Conservation (phyloP, 116 monocot species). For the Posidonia oceanica region DNA sequence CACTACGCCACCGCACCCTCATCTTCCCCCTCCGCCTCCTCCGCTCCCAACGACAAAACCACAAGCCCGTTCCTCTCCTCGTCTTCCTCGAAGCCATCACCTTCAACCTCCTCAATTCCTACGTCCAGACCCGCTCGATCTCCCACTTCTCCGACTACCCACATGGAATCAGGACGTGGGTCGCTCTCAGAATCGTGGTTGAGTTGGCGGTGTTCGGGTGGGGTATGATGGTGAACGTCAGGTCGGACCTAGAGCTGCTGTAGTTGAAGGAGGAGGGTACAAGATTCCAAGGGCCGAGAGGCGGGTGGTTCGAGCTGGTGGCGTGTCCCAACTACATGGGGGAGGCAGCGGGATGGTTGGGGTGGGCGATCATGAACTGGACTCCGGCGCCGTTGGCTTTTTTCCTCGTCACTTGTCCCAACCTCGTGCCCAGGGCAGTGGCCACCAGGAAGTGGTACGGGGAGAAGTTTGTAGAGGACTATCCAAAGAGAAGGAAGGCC, state of each 20-base stretch:
- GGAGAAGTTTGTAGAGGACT: conserved; percentile 62
- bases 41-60: neutral
- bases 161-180: neutral
- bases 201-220: conserved; percentile 43
- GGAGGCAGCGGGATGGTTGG: conserved; percentile 77
- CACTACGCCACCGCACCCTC: conserved; percentile 60
- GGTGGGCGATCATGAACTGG: conserved; percentile 60
- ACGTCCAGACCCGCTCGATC: conserved; percentile 45
- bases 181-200: conserved; percentile 15
- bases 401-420: conserved; percentile 63
- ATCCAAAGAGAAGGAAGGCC: conserved; percentile 70
- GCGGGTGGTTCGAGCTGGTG: conserved; percentile 83
- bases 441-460: conserved; percentile 56
- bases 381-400: conserved; percentile 67
- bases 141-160: conserved; percentile 34
- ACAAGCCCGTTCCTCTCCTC: conserved; percentile 24
- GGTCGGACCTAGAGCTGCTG: conserved; percentile 47
- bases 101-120: conserved; percentile 70
- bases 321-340: conserved; percentile 84
- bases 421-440: conserved; percentile 61
- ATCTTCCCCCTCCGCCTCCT: conserved; percentile 50
- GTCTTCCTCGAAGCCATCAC: conserved; percentile 33
- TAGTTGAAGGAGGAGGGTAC: conserved; percentile 51
- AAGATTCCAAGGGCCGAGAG: conserved; percentile 54
- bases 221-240: conserved; percentile 73